Evolutionary conservation across 2,329 filamentous ascomycete species (phyloP).

Genomic region (Pseudogymnoascus sp.): DNA sequence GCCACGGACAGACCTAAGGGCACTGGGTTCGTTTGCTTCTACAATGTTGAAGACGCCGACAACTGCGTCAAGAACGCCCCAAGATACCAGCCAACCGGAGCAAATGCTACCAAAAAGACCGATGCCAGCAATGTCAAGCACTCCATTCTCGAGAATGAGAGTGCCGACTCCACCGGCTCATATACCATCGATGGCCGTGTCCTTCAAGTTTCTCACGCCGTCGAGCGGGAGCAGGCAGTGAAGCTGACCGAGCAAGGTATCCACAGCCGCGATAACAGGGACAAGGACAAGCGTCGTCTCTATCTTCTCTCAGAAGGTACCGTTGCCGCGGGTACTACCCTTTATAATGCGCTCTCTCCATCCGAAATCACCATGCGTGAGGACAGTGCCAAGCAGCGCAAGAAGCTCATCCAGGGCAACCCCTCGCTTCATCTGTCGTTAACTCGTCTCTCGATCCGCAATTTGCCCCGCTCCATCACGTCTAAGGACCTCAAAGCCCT

Average conservation of each 20-base stretch:
- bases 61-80: constrained; percentile 72
- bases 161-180: constrained; percentile 68
- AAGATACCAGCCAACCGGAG: constrained; percentile 39
- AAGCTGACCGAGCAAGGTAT: constrained; percentile 65
- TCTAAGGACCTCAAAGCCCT: constrained; percentile 88
- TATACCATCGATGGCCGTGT: constrained; percentile 90
- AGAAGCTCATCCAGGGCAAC: constrained; percentile 84
- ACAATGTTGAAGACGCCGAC: constrained; percentile 66
- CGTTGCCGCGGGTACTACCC: constrained; percentile 66
- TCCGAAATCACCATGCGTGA: constrained; percentile 84
- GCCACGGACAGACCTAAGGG: constrained; percentile 81
- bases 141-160: constrained; percentile 83
- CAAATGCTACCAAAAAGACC: constrained; percentile 27
- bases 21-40: constrained; percentile 93
- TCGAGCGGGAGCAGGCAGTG: constrained; percentile 73
- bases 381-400: constrained; percentile 77
- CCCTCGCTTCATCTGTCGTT: constrained; percentile 82
- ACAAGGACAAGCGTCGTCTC: constrained; percentile 83
- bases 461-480: constrained; percentile 74
- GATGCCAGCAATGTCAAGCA: constrained; percentile 50
- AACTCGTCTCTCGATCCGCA: constrained; percentile 84
- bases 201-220: constrained; percentile 75
- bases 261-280: constrained; percentile 53
- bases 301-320: constrained; percentile 84
- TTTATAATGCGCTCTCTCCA: constrained; percentile 69